These are phyloP conservation scores for Erigeron philadelphicus DNA, from an alignment of 140 eudicot species.

Conservation along the genomic window DNA sequence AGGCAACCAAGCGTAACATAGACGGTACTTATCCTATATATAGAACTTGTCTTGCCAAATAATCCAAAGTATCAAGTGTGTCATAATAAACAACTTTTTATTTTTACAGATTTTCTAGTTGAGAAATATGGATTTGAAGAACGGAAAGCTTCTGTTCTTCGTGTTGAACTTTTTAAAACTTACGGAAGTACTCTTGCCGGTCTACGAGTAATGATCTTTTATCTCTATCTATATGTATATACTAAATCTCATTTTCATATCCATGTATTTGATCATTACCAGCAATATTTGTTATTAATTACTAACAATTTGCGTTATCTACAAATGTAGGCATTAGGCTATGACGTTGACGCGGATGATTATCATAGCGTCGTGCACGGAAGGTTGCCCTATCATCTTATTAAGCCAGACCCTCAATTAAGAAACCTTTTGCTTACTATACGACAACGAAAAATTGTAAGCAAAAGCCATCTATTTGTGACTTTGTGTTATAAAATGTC, in stretches of 20 bases:
- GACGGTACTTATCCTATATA: constrained; percentile 39
- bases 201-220: constrained; percentile 43
- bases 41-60: no score
- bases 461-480: background rate
- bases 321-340: constrained; percentile 63
- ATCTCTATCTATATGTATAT: background rate
- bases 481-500: background rate
- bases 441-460: constrained; percentile 72
- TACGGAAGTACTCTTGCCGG: constrained; percentile 96
- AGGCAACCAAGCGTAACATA: constrained; percentile 65
- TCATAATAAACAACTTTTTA: background rate
- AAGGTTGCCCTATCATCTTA: constrained; percentile 78
- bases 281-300: background rate
- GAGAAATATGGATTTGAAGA: constrained; percentile 66
- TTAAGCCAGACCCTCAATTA: constrained; percentile 67
- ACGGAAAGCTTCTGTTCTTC: constrained; percentile 57
- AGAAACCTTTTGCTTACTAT: constrained; percentile 57
- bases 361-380: constrained; percentile 96
- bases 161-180: constrained; percentile 68
- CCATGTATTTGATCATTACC: background rate
- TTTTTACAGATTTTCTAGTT: constrained; percentile 53
- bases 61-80: background rate
- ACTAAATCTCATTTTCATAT: background rate
- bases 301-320: constrained; percentile 1
- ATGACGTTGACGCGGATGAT: constrained; percentile 65